A percentile compares a stretch with the other conserved stretches of the same genome.
Evolutionary conservation across 257 asterid genomes (phyloP).

Genomic region (Agastache rugosa): DNA sequence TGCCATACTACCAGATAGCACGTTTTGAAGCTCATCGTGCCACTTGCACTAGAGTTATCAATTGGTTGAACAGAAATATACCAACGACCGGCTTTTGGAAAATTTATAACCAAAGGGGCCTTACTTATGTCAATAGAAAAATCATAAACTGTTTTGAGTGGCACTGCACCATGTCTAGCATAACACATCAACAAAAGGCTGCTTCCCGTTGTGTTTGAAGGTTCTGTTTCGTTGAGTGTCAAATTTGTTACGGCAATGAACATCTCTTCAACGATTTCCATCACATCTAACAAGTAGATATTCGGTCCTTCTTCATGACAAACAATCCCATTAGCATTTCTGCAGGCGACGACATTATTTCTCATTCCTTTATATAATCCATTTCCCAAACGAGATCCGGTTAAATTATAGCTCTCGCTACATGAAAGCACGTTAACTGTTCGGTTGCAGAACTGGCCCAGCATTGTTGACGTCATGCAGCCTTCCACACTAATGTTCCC

Average conservation of each 20-base stretch:
- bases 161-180: slow-evolving; percentile 68
- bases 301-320: slow-evolving; percentile 61
- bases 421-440: slow-evolving; percentile 76
- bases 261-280: slow-evolving; percentile 66
- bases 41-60: slow-evolving; percentile 50
- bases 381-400: slow-evolving; percentile 38
- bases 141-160: slow-evolving; percentile 62
- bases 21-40: slow-evolving; percentile 37
- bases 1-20: slow-evolving; percentile 77
- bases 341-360: slow-evolving; percentile 58
- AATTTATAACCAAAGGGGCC: slow-evolving; percentile 61
- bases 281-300: slow-evolving; percentile 64
- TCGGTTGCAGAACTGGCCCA: slow-evolving; percentile 88
- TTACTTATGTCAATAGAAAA: slow-evolving; percentile 69
- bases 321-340: slow-evolving; percentile 49
- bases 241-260: slow-evolving; percentile 58
- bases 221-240: slow-evolving; percentile 45
- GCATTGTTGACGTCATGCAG: slow-evolving; percentile 62
- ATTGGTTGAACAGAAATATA: slow-evolving; percentile 61
- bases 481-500: slow-evolving; percentile 89
- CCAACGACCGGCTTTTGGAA: slow-evolving; percentile 90
- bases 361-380: slow-evolving; percentile 35
- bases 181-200: slow-evolving; percentile 60
- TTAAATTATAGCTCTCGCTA: slow-evolving; percentile 45
- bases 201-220: slow-evolving; percentile 47